A percentile compares a stretch with the other conserved stretches of the same genome.
phyloP scores from a whole-genome alignment of 257 asterid species.

The Prunella vulgaris region DNA sequence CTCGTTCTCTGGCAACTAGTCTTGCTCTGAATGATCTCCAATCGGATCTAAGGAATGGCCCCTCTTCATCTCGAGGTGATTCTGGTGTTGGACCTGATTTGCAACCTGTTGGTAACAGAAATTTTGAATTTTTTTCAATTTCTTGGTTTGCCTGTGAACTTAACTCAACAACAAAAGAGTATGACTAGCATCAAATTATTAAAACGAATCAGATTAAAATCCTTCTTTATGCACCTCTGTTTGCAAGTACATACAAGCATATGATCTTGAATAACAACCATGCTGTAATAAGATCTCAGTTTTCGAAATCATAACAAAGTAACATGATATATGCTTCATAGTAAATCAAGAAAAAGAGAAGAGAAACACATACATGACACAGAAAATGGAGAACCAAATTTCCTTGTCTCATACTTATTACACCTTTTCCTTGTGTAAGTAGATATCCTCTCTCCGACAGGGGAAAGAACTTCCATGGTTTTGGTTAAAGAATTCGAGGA shows the following conservation, averaged over 20 bases:
- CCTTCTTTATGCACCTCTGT: background rate
- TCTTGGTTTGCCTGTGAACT: background rate
- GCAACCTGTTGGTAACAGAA: slow-evolving; percentile 37
- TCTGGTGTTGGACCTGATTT: slow-evolving; percentile 34
- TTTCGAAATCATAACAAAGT: background rate
- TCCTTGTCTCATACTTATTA: slow-evolving; percentile 26
- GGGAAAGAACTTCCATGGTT: slow-evolving; percentile 35
- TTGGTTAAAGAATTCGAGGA: slow-evolving; percentile 50
- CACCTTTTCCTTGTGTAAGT: slow-evolving; percentile 25
- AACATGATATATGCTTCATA: background rate
- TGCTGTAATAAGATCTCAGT: background rate
- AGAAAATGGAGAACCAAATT: slow-evolving; percentile 33
- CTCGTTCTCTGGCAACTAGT: slow-evolving; percentile 50
- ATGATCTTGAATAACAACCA: background rate
- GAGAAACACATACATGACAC: slow-evolving; percentile 45
- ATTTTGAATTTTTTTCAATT: background rate
- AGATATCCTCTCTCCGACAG: slow-evolving; percentile 25
- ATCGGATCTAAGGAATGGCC: slow-evolving; percentile 35
- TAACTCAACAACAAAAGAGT: no score
- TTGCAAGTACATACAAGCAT: background rate
- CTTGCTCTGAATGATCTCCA: slow-evolving; percentile 85
- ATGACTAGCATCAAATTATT: background rate
- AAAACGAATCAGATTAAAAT: background rate
- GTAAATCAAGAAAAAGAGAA: background rate
- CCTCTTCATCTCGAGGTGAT: slow-evolving; percentile 54